Percentiles rank a stretch among this genome's conserved stretches.
These are phyloP conservation scores for Haplographium delicatum DNA, from an alignment of 495 filamentous ascomycete genomes.

Conservation along the genomic window DNA sequence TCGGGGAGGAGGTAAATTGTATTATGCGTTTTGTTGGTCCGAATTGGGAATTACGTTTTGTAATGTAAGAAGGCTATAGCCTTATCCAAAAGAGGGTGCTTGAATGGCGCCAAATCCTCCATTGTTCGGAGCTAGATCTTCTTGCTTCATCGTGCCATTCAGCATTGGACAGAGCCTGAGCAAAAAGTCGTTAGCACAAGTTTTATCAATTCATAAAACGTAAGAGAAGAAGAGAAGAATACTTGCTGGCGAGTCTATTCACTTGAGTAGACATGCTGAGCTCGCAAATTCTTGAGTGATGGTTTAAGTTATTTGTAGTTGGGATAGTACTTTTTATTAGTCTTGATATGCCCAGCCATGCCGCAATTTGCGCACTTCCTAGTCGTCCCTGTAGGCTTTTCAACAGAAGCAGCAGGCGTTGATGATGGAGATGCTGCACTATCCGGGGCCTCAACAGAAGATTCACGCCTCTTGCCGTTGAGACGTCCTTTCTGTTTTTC, in stretches of 20 bases:
- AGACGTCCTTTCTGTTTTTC: constrained; percentile 76
- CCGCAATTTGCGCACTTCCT: constrained; percentile 97
- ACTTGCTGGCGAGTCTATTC: no score
- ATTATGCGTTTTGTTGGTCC: no score
- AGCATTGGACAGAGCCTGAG: constrained; percentile 81
- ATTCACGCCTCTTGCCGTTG: constrained; percentile 19
- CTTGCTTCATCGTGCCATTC: constrained; percentile 76
- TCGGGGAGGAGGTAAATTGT: no score
- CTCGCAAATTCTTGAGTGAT: not conserved
- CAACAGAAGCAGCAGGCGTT: constrained; percentile 27
- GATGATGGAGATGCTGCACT: constrained; percentile 38
- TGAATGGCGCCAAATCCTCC: constrained; percentile 49
- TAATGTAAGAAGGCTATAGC: no score
- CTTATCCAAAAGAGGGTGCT: constrained; percentile 23
- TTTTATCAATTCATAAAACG: not conserved
- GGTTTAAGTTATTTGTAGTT: constrained; percentile 23
- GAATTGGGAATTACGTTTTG: no score
- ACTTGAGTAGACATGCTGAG: not conserved
- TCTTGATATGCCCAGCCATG: constrained; percentile 94
- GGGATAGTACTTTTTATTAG: constrained; percentile 81
- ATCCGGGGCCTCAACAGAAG: constrained; percentile 35
- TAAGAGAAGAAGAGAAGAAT: not conserved
- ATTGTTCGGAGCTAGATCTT: constrained; percentile 49
- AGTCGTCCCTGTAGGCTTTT: constrained; percentile 62
- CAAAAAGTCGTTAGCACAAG: constrained; percentile 33